Conservation (phyloP, 129 eudicot genomes). For the Pulicaria dysenterica region DNA sequence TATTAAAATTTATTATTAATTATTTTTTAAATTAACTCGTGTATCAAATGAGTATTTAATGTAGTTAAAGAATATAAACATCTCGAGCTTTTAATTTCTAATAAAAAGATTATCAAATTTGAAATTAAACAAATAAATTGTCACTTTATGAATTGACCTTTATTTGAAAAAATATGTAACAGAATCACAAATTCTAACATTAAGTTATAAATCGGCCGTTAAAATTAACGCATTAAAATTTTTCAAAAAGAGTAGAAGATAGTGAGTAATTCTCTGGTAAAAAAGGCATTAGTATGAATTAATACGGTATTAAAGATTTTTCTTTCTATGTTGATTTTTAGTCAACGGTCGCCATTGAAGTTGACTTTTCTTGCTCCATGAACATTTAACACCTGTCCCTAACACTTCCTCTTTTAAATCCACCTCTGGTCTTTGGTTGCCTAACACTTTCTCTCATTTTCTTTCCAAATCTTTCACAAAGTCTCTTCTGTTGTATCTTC, state of each 20-base stretch:
- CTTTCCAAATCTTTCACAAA: constrained; percentile 29
- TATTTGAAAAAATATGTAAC: background rate
- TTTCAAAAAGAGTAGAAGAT: background rate
- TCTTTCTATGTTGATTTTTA: constrained; percentile 8
- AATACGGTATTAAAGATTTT: background rate
- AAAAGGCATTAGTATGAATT: background rate
- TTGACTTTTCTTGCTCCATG: constrained; percentile 34
- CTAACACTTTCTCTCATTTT: constrained; percentile 32
- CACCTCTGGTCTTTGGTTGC: constrained; percentile 41
- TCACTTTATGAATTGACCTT: background rate
- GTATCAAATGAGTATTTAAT: too few relatives aligned
- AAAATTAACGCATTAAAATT: background rate
- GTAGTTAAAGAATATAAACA: too few relatives aligned
- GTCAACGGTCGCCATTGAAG: constrained; percentile 23
- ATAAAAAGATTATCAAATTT: too few relatives aligned
- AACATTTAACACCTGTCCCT: constrained; percentile 38
- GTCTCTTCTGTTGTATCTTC: constrained; percentile 28
- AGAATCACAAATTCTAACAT: background rate
- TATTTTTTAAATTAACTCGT: too few relatives aligned
- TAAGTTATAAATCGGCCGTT: background rate
- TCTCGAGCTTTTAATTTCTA: too few relatives aligned
- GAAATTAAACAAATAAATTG: too few relatives aligned
- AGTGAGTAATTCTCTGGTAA: background rate
- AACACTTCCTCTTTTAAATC: constrained; percentile 4
- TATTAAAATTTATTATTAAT: too few relatives aligned